These are phyloP conservation scores for Scutellaria barbata DNA, from an alignment of 257 asterid genomes.

Conservation along the genomic window DNA sequence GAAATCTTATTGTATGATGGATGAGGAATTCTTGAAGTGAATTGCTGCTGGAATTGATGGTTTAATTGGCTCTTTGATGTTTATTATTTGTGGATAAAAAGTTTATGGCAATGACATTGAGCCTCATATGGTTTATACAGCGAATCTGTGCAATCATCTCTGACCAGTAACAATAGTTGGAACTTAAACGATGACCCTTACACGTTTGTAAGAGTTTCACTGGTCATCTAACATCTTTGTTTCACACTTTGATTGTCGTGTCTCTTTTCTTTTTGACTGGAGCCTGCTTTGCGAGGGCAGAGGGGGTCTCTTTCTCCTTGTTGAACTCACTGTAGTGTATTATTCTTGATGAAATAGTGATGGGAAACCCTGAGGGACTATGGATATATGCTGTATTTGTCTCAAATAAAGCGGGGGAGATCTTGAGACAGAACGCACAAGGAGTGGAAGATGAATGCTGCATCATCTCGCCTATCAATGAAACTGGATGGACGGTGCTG, in stretches of 20 bases:
- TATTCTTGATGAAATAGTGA: constrained; percentile 35
- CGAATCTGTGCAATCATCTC: neutral
- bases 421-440: constrained; percentile 36
- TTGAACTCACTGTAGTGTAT: constrained; percentile 20
- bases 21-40: constrained; percentile 7
- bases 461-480: constrained; percentile 32
- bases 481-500: constrained; percentile 43
- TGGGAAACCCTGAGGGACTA: constrained; percentile 38
- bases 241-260: neutral
- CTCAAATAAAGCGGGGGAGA: constrained; percentile 38
- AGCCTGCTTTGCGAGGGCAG: neutral
- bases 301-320: constrained; percentile 24
- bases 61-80: neutral
- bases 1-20: neutral
- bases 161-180: neutral
- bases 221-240: neutral
- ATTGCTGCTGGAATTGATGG: constrained; percentile 4
- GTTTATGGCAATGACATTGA: constrained; percentile 4
- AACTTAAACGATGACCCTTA: neutral
- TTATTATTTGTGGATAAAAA: constrained; percentile 12
- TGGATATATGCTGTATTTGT: constrained; percentile 41
- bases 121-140: neutral
- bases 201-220: neutral
- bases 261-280: neutral
- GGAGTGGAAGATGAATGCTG: constrained; percentile 38